These are phyloP conservation scores for Penicillium freii DNA, from an alignment of 2,329 filamentous ascomycete species.

Conservation along the genomic window DNA sequence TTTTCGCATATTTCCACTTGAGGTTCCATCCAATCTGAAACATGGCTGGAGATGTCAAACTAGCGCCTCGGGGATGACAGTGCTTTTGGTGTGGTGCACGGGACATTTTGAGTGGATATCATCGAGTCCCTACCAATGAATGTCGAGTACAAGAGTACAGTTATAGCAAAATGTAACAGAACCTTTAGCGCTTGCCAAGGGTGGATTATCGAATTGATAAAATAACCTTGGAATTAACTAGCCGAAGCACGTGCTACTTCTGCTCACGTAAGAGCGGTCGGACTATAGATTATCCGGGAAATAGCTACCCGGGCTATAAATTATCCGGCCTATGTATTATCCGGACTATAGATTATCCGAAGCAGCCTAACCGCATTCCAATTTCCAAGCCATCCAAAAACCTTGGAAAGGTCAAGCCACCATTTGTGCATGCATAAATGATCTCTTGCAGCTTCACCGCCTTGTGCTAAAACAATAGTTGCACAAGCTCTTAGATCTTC, in stretches of 20 bases:
- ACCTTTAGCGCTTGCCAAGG: neutral
- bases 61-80: conserved; percentile 17
- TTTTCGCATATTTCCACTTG: neutral
- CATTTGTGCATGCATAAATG: neutral
- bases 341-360: no score
- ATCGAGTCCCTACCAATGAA: neutral
- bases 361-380: neutral
- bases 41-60: conserved; percentile 20
- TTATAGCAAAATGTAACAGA: neutral
- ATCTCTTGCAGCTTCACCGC: conserved; percentile 1
- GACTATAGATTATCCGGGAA: no score
- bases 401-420: neutral
- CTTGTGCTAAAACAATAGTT: neutral
- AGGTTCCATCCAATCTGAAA: conserved; percentile 21
- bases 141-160: neutral
- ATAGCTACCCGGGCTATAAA: no score
- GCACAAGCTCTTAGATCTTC: neutral
- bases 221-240: neutral
- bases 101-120: neutral
- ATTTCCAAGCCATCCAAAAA: neutral
- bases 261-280: neutral
- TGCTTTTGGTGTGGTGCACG: conserved; percentile 9
- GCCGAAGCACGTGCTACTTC: neutral
- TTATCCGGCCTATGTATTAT: no score
- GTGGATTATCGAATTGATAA: neutral